These are phyloP conservation scores for Scleroderma bovista DNA, from an alignment of 768 basidiomycete species.

Conservation along the genomic window DNA sequence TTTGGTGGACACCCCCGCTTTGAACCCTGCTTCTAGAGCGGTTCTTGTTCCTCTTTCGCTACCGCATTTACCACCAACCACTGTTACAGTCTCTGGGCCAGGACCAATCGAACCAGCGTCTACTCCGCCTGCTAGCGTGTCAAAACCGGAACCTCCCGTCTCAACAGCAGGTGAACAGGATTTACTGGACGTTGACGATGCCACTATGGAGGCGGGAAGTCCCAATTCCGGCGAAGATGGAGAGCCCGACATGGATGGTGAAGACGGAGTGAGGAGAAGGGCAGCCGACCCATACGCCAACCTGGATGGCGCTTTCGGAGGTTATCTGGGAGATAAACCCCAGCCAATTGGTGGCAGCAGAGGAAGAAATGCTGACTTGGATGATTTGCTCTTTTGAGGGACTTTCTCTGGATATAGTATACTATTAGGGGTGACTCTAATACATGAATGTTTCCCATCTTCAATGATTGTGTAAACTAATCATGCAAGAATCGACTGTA, in stretches of 20 bases:
- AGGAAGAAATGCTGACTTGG: conserved; percentile 44
- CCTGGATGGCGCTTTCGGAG: conserved; percentile 70
- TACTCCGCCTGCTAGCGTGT: conserved; percentile 18
- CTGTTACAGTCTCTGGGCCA: conserved; percentile 54
- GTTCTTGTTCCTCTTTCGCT: conserved; percentile 61
- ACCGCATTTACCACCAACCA: conserved; percentile 38
- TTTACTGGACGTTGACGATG: conserved; percentile 15
- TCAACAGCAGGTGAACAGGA: conserved; percentile 15
- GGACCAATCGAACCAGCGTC: conserved; percentile 32
- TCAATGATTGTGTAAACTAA: background rate
- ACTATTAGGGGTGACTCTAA: background rate
- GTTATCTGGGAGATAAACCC: conserved; percentile 69
- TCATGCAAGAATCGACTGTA: conserved; percentile 27
- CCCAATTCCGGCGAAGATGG: conserved; percentile 7
- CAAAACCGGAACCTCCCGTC: conserved; percentile 31
- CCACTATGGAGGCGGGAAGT: background rate
- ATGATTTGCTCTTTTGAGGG: conserved; percentile 62
- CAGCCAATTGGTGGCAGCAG: conserved; percentile 47
- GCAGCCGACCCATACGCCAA: conserved; percentile 76
- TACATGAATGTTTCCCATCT: background rate
- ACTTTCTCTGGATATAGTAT: background rate
- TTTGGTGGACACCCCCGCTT: conserved; percentile 80
- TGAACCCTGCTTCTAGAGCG: conserved; percentile 75
- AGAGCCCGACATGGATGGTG: conserved; percentile 26
- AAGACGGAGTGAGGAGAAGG: conserved; percentile 32